Percentiles rank a stretch among this genome's conserved stretches.
Evolutionary conservation across 1,284 basidiomycete genomes (phyloP).

Genomic region (Waitea zeae): DNA sequence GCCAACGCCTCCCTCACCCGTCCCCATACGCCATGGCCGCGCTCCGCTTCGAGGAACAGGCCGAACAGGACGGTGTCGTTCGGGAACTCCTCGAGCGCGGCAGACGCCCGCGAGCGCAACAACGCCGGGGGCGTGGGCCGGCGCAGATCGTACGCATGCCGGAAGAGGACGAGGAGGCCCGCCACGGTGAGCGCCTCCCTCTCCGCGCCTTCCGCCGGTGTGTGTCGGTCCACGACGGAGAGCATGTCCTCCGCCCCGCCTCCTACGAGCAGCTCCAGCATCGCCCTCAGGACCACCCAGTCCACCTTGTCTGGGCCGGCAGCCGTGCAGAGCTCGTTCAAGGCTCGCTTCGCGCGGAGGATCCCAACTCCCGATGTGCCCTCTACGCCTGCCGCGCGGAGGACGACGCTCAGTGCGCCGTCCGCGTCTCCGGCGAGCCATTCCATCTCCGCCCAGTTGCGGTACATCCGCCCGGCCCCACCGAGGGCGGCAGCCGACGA

Average conservation of each 20-base stretch:
- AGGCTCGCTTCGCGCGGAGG: constrained; percentile 37
- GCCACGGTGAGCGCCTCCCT: constrained; percentile 47
- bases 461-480: constrained; percentile 48
- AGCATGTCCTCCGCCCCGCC: constrained; percentile 22
- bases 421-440: constrained; percentile 45
- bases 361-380: constrained; percentile 31
- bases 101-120: constrained; percentile 38
- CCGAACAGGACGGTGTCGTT: constrained; percentile 62
- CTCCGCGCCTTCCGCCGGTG: constrained; percentile 14
- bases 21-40: constrained; percentile 60
- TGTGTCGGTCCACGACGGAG: constrained; percentile 27
- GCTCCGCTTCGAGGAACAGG: constrained; percentile 64
- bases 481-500: constrained; percentile 12
- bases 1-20: constrained; percentile 36
- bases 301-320: constrained; percentile 11
- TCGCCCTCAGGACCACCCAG: constrained; percentile 44
- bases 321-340: constrained; percentile 41
- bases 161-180: constrained; percentile 43
- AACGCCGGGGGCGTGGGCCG: constrained; percentile 39
- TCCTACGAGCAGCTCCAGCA: constrained; percentile 44
- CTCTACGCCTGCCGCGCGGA: constrained; percentile 34
- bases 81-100: constrained; percentile 41
- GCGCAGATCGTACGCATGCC: constrained; percentile 34
- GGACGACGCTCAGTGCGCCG: constrained; percentile 30
- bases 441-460: constrained; percentile 84